Conservation (phyloP, 768 basidiomycete genomes). For the Paxillus involutus region DNA sequence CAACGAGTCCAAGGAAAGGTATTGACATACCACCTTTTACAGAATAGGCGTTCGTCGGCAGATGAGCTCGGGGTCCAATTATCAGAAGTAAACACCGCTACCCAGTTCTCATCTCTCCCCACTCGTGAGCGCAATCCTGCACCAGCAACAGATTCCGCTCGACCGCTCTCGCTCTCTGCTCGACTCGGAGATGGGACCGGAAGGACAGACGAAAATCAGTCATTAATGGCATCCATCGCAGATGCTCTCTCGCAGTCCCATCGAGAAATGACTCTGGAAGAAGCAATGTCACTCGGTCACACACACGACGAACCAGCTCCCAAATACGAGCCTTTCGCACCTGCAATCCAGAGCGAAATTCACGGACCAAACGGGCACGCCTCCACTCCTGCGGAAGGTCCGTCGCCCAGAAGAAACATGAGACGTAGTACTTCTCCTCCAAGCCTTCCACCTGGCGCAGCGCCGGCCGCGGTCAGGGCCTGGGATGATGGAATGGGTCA, state of each 20-base stretch:
- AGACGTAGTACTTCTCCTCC: slow-evolving; percentile 35
- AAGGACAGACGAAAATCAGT: slow-evolving; percentile 26
- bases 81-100: not conserved
- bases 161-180: slow-evolving; percentile 7
- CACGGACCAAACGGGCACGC: slow-evolving; percentile 13
- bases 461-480: slow-evolving; percentile 35
- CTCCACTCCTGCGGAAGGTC: slow-evolving; percentile 7
- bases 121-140: slow-evolving; percentile 39
- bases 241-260: slow-evolving; percentile 34
- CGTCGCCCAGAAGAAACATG: slow-evolving; percentile 24
- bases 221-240: slow-evolving; percentile 39
- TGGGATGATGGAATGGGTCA: slow-evolving; percentile 36
- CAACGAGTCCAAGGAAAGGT: slow-evolving; percentile 7
- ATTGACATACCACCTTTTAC: slow-evolving; percentile 12
- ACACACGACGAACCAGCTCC: slow-evolving; percentile 36
- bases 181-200: slow-evolving; percentile 5
- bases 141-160: slow-evolving; percentile 8
- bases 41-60: slow-evolving; percentile 20
- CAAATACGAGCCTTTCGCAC: slow-evolving; percentile 33
- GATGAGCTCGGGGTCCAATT: slow-evolving; percentile 28
- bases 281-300: slow-evolving; percentile 18
- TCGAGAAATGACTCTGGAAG: slow-evolving; percentile 25
- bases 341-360: slow-evolving; percentile 1
- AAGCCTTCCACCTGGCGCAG: slow-evolving; percentile 45
- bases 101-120: slow-evolving; percentile 69